Percentiles rank a stretch among this genome's conserved stretches.
These are phyloP conservation scores for Trichosporon asahii DNA, from an alignment of 1,284 basidiomycete genomes.

Conservation along the genomic window DNA sequence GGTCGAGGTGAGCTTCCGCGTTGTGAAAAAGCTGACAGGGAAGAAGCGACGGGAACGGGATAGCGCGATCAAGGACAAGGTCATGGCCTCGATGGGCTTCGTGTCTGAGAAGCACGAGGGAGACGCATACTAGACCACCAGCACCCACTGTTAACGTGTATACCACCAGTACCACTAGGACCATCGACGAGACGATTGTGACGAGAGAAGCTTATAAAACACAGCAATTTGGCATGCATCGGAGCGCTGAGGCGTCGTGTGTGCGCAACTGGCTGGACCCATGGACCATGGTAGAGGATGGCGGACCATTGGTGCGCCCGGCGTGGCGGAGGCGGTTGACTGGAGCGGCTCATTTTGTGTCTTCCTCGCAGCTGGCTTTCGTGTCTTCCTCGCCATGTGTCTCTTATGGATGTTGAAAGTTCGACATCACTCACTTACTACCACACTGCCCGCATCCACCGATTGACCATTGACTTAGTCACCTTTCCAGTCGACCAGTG, in stretches of 20 bases:
- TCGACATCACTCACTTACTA: not conserved
- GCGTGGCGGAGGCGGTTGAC: not conserved
- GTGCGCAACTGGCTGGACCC: not conserved
- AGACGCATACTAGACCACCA: slow-evolving; percentile 47
- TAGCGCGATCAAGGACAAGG: slow-evolving; percentile 43
- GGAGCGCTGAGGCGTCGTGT: not conserved
- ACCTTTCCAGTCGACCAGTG: not conserved
- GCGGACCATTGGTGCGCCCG: not conserved
- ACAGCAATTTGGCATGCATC: not conserved
- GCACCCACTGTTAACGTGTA: not conserved
- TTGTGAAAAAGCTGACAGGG: slow-evolving; percentile 1
- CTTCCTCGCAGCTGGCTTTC: not conserved
- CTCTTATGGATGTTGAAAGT: not conserved
- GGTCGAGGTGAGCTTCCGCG: slow-evolving; percentile 53
- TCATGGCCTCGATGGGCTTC: slow-evolving; percentile 47
- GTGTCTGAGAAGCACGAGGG: slow-evolving; percentile 50
- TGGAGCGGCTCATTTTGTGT: not conserved
- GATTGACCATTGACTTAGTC: not conserved
- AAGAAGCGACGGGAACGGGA: slow-evolving; percentile 48
- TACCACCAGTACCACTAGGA: slow-evolving; percentile 1
- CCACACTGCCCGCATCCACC: not conserved
- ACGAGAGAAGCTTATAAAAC: not conserved
- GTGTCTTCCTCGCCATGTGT: not conserved
- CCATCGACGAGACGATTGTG: not conserved
- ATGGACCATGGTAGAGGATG: not conserved